Evolutionary conservation across 2,329 filamentous ascomycete genomes (phyloP).

Genomic region (Sporothrix variecibatus): DNA sequence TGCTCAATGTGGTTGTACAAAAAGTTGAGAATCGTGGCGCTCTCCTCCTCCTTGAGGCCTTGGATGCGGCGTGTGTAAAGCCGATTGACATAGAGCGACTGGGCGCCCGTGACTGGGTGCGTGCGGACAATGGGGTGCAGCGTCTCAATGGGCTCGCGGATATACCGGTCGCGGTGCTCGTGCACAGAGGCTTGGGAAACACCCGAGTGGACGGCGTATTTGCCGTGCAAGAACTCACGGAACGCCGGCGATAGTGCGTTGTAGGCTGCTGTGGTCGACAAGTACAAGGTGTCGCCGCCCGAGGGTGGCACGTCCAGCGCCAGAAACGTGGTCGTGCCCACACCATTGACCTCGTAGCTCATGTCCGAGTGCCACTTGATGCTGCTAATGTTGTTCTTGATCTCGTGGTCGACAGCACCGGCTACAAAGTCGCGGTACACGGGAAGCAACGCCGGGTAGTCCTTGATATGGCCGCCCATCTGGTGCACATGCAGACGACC

Average conservation of each 20-base stretch:
- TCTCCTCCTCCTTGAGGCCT: slow-evolving; percentile 67
- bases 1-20: slow-evolving; percentile 49
- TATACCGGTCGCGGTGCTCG: slow-evolving; percentile 28
- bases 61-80: slow-evolving; percentile 71
- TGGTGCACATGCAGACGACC: slow-evolving; percentile 48
- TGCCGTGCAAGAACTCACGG: slow-evolving; percentile 30
- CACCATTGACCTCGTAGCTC: slow-evolving; percentile 32
- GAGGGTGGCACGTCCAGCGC: slow-evolving; percentile 31
- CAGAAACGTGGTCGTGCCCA: slow-evolving; percentile 34
- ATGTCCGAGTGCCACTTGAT: slow-evolving; percentile 36
- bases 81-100: slow-evolving; percentile 47
- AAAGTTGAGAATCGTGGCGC: slow-evolving; percentile 43
- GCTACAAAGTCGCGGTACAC: slow-evolving; percentile 37
- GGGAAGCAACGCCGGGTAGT: slow-evolving; percentile 47
- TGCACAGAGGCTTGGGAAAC: slow-evolving; percentile 40
- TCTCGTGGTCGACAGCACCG: slow-evolving; percentile 34
- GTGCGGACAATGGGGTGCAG: slow-evolving; percentile 49
- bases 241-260: slow-evolving; percentile 32
- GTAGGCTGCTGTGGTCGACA: slow-evolving; percentile 32
- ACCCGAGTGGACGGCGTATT: slow-evolving; percentile 31
- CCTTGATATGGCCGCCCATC: slow-evolving; percentile 46
- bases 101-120: slow-evolving; percentile 48
- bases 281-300: slow-evolving; percentile 32
- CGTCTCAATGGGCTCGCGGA: slow-evolving; percentile 48
- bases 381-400: slow-evolving; percentile 34